Evolutionary conservation across 2,329 filamentous ascomycete genomes (phyloP).

Genomic region (Emergomyces pasteurianus): DNA sequence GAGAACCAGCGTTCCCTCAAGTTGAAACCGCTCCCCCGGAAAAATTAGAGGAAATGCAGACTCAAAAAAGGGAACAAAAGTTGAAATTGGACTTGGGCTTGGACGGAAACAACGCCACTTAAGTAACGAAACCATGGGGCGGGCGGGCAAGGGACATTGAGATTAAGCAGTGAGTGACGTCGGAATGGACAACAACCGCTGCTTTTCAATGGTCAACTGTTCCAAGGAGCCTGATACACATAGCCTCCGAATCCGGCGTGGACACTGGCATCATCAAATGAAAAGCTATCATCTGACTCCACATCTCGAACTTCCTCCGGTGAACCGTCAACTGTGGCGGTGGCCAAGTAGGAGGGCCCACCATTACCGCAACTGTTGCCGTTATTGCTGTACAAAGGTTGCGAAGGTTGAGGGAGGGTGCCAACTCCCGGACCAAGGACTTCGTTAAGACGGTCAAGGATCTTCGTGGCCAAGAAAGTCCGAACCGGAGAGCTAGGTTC

Average conservation of each 20-base stretch:
- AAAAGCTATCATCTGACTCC: constrained; percentile 10
- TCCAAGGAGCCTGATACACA: constrained; percentile 9
- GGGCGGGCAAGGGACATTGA: neutral
- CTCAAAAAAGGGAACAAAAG: neutral
- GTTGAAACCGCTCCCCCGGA: neutral
- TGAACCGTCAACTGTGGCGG: constrained; percentile 7
- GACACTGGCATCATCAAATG: constrained; percentile 7
- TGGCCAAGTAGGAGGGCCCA: constrained; percentile 3
- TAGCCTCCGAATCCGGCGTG: constrained; percentile 7
- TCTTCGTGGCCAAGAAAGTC: constrained; percentile 10
- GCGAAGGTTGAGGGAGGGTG: neutral
- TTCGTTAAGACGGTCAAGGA: constrained; percentile 12
- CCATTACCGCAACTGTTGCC: neutral
- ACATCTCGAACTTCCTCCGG: constrained; percentile 7
- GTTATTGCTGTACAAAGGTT: neutral
- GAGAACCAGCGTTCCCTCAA: neutral
- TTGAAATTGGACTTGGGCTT: neutral
- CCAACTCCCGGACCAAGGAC: constrained; percentile 9
- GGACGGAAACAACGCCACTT: neutral
- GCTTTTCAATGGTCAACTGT: constrained; percentile 6
- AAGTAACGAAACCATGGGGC: neutral
- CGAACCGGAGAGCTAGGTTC: constrained; percentile 9
- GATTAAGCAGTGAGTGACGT: neutral
- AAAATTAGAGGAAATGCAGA: neutral
- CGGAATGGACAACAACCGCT: neutral